These are phyloP conservation scores for Croton laevigatus DNA, from an alignment of 441 rosid genomes.

Conservation along the genomic window DNA sequence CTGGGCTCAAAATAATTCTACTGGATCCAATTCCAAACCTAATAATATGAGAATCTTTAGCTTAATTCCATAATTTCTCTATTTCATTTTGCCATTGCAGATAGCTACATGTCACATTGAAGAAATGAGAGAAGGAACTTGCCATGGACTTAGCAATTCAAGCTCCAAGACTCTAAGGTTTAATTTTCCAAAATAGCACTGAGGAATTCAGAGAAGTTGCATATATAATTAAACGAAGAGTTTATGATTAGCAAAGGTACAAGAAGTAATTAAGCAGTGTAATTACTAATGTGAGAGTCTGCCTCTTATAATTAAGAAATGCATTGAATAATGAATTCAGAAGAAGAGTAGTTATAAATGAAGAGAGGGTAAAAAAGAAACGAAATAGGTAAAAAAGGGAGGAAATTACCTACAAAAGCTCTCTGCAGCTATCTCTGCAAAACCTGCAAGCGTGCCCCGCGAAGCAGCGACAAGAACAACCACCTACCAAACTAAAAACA, in stretches of 20 bases:
- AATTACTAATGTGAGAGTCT: not conserved
- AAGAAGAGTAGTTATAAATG: not conserved
- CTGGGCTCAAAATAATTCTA: too few relatives aligned
- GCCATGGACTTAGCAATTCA: not conserved
- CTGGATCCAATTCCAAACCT: not conserved
- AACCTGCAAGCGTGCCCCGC: conserved; percentile 43
- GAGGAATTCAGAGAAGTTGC: too few relatives aligned
- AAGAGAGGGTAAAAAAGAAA: not conserved
- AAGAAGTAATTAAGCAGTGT: not conserved
- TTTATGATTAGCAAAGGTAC: not conserved
- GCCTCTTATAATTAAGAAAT: not conserved
- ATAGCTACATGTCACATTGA: too few relatives aligned
- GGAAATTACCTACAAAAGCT: conserved; percentile 34
- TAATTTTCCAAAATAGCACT: too few relatives aligned
- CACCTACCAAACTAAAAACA: conserved; percentile 36
- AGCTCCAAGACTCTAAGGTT: too few relatives aligned
- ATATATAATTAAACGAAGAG: too few relatives aligned
- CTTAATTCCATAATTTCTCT: not conserved
- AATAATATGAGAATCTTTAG: not conserved
- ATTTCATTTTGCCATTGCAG: too few relatives aligned
- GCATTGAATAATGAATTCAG: not conserved
- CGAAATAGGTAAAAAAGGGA: not conserved
- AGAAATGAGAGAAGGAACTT: not conserved
- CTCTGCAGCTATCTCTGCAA: conserved; percentile 31
- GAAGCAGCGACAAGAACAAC: conserved; percentile 48